Evolutionary conservation across 2,329 filamentous ascomycete species (phyloP), one percentile per base, ranked within the genome.

Genomic region (Monilinia aucupariae): DNA sequence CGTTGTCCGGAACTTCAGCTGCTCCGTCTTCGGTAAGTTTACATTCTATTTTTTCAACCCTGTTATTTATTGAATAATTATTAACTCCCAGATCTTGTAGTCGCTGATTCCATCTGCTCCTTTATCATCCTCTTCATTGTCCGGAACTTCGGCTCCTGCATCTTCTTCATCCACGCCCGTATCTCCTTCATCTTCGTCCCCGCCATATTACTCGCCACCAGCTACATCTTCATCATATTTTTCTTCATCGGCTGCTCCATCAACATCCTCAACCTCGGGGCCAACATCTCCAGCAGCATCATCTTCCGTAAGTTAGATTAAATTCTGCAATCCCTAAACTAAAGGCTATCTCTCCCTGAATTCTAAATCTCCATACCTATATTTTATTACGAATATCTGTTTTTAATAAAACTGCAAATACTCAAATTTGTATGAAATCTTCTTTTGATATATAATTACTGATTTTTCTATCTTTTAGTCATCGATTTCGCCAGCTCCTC

Each of bases 331-430:
- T 30, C 22, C 0, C 20, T 9, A 4, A 13, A 6, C 20, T 9
- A 4, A 13, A 6, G 22, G n/a, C 1, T 20, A 32, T 0, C 0
- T n/a, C 6, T 13, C 25, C 32, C n/a, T n/a, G 7, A 6, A n/a
- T 8, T 3, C 13, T 0, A 13, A 43, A 20, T 2, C 27, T 3
- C 9, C 3, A n/a, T 3, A 20, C 13, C 30, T 15, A 27, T 41
- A 1, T n/a, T 41, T 2, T 1, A 10, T 3, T 10, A 8, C 1
- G 1, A 9, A 0, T 2, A 6, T 41, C 13, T 4, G 0, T 32
- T 22, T 43, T 25, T n/a, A n/a, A 15, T 30, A 15, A 6, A 43
- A 25, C 17, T 13, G 43, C n/a, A 4, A 43, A 12, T 13, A 2
- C 17, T n/a, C 2, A 30, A 2, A 3, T 43, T 7, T 6, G 0